Percentiles rank a stretch among this genome's conserved stretches.
Conservation (phyloP, 768 basidiomycete species). For the Cubamyces lactineus region DNA sequence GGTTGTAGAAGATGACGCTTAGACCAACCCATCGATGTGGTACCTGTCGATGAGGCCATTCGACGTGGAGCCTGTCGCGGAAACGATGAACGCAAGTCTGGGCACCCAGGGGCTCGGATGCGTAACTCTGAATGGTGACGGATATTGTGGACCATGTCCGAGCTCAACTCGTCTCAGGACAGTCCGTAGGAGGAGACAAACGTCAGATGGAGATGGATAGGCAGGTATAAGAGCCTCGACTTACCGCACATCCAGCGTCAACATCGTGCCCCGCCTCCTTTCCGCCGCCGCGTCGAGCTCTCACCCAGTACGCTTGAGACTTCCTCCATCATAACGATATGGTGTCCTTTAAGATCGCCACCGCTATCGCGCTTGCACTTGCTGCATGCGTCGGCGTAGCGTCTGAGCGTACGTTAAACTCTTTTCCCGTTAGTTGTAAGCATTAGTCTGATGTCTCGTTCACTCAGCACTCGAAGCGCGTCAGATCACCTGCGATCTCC, state of each 20-base stretch:
- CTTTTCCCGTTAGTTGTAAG: neutral
- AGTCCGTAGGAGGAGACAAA: neutral
- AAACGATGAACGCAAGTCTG: neutral
- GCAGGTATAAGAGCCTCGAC: neutral
- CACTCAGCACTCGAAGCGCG: neutral
- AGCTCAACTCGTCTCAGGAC: neutral
- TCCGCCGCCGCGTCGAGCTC: neutral
- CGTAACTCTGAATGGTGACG: neutral
- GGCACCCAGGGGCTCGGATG: neutral
- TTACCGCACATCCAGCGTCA: neutral
- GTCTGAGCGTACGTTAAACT: neutral
- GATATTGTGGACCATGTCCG: neutral
- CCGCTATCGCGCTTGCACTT: slow-evolving; percentile 8
- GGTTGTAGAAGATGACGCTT: neutral
- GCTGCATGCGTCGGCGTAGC: slow-evolving; percentile 3
- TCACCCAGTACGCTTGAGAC: neutral
- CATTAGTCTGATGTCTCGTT: neutral
- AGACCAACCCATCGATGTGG: neutral
- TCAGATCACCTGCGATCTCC: neutral
- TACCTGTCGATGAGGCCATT: neutral
- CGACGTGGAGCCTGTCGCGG: neutral
- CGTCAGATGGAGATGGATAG: neutral
- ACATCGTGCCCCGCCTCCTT: neutral
- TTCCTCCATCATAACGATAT: neutral
- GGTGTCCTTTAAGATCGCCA: slow-evolving; percentile 5